A percentile compares a stretch with the other conserved stretches of the same genome.
These are phyloP conservation scores for Populus deltoides DNA, from an alignment of 345 rosid genomes.

Conservation along the genomic window DNA sequence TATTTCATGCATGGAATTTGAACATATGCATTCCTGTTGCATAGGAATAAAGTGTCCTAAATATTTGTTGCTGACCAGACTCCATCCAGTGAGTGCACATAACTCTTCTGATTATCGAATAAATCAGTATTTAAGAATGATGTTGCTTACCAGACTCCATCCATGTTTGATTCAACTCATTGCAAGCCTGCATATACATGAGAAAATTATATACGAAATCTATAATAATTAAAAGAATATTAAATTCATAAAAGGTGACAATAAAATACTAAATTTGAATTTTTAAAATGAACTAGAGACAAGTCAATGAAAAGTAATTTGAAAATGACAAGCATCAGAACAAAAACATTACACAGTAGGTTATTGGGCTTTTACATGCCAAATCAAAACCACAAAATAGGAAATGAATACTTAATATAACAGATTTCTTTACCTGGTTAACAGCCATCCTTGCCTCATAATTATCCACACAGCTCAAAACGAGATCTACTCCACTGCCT, in stretches of 20 bases:
- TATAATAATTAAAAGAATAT: neutral
- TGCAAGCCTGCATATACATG: conserved; percentile 70
- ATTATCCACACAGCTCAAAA: conserved; percentile 95
- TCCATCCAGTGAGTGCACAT: conserved; percentile 3
- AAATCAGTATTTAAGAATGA: neutral
- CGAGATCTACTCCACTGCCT: conserved; percentile 88
- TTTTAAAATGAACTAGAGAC: neutral
- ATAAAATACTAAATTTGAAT: neutral
- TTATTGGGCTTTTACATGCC: neutral
- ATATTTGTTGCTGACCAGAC: too few species aligned
- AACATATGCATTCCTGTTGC: too few species aligned
- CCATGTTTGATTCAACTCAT: conserved; percentile 90
- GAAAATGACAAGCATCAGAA: neutral
- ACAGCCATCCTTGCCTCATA: conserved; percentile 97
- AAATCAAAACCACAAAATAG: neutral
- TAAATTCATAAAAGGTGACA: neutral
- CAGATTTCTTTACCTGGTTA: conserved; percentile 69
- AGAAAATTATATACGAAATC: conserved; percentile 5
- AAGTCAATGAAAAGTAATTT: neutral
- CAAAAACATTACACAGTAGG: neutral
- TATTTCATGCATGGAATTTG: too few species aligned
- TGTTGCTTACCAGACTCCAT: conserved; percentile 82
- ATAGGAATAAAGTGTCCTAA: too few species aligned
- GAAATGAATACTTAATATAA: neutral
- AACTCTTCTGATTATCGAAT: neutral